Evolutionary conservation across 2,329 filamentous ascomycete genomes (phyloP).

Genomic region (Hypomyces perniciosus): DNA sequence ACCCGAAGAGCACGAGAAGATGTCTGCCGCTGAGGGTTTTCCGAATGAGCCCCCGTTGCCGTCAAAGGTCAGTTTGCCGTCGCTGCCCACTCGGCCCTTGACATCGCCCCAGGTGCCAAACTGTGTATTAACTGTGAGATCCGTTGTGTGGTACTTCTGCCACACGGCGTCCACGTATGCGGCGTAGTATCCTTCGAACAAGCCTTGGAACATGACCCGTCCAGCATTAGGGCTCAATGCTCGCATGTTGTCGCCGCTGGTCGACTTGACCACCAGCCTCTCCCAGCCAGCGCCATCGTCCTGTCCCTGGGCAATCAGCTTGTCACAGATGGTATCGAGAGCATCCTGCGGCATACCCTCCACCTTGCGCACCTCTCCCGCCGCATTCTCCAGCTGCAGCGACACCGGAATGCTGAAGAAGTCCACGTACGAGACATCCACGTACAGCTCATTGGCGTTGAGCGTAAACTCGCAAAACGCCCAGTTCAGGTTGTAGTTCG

Average conservation of each 20-base stretch:
- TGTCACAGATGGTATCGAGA: conserved; percentile 38
- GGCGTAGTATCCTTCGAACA: conserved; percentile 47
- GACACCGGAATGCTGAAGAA: conserved; percentile 64
- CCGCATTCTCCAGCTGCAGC: conserved; percentile 44
- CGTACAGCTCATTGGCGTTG: conserved; percentile 55
- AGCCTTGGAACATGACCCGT: conserved; percentile 34
- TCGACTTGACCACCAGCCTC: conserved; percentile 41
- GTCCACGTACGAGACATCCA: conserved; percentile 70
- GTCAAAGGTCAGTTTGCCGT: conserved; percentile 35
- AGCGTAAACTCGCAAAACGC: conserved; percentile 66
- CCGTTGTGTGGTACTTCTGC: conserved; percentile 38
- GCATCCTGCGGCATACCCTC: conserved; percentile 43
- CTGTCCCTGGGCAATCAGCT: conserved; percentile 39
- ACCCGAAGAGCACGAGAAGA: conserved; percentile 50
- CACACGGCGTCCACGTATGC: conserved; percentile 47
- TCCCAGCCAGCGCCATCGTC: conserved; percentile 47
- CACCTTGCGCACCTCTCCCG: conserved; percentile 40
- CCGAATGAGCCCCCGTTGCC: conserved; percentile 38
- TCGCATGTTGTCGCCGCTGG: conserved; percentile 37
- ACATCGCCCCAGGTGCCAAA: conserved; percentile 41
- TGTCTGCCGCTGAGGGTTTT: conserved; percentile 42
- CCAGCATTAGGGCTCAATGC: conserved; percentile 49
- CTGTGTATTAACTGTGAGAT: conserved; percentile 50
- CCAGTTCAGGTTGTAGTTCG: conserved; percentile 58
- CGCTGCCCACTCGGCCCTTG: conserved; percentile 34